Evolutionary conservation across 768 basidiomycete genomes (phyloP), one percentile per base, ranked within the genome.

Genomic region (Tulasnella sp.): DNA sequence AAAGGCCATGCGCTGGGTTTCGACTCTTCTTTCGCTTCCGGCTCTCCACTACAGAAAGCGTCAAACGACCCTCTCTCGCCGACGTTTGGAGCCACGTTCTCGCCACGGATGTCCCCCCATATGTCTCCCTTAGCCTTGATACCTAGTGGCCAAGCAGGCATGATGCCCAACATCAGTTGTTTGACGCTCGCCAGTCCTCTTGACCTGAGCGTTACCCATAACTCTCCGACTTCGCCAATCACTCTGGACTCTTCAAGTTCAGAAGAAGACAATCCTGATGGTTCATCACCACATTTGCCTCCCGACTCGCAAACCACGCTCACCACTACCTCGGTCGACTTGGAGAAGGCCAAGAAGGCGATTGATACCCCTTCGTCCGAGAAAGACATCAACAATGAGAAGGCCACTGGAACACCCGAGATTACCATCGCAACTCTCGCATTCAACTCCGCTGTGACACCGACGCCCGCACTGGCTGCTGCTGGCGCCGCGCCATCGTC

Each of bases 21-120:
- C 31, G 46, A 59, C 57, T 19, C 56, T 10, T 49, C 57, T 46
- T 38, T 59, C 31, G n/a, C 57, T 46, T 19, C 25, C 29, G 48
- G 31, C 19, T 49, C 57, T 9, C 57, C 31, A 21, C 21, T 38
- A 21, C 54, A 46, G 15, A 25, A 46, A 22, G 44, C 48, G 1
- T 59, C 57, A 9, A 59, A 59, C 22, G 57, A 59, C 22, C 57
- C 57, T 2, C 57, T 59, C 2, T 59, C 57, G n/a, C 57, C 57
- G 19, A 59, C 46, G 10, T 59, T 59, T 31, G 57, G 57, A 49
- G 57, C 57, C 21, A 49, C 57, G 34, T 42, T 53, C 52, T 56
- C 54, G 10, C 54, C 54, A 24, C 12, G 4, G n/a, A 24, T 46
- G 21, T 43, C 54, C 12, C 54, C 54, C 1, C 5, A 38, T 5